Base-by-base conservation (phyloP, 306 rosid genomes). In the Biancaea sappan region DNA sequence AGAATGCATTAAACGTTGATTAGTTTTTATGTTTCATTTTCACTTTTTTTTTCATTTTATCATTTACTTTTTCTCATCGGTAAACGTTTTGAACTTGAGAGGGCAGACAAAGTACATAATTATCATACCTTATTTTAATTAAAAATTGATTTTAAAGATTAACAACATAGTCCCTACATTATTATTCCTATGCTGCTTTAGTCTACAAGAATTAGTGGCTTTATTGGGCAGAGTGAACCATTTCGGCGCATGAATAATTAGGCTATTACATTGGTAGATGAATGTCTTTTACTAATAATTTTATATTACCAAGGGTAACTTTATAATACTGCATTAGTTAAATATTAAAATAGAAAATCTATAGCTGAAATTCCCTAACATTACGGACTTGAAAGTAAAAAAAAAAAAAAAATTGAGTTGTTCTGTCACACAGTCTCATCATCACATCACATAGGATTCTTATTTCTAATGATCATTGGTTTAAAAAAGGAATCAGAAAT, bases 371-470 rank as follows among this genome's bases (percentile, higher is more conserved):
- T 61, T 24, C 46, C 26, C 65, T 44, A 43, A 2, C 19, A 2
- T 15, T n/a, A 19, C 15, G 28, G 18, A 44, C 32, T 0, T 1
- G 4, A n/a, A 40, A 56, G 79, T 75, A n/a, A n/a, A n/a, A n/a
- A n/a, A n/a, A n/a, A n/a, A 76, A 79, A 63, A 80, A 80, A 62
- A 68, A 50, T 31, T 32, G 73, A 47, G 73, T 5, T 52, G 64
- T n/a, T 66, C 72, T 56, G 80, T 34, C 44, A 43, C 24, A 15
- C 0, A 2, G n/a, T 16, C 41, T 18, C 6, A 29, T 58, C n/a
- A n/a, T 38, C 6, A 3, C 9, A 41, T 22, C 51, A 43, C 83
- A 68, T 82, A 29, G 86, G 83, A 78, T 82, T 61, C 84, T 53
- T 28, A 6, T n/a, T n/a, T n/a, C n/a, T n/a, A 4, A 18, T 12